A percentile compares a stretch with the other conserved stretches of the same genome.
These are phyloP conservation scores for Astraeus odoratus DNA, from an alignment of 768 basidiomycete species.

Conservation along the genomic window DNA sequence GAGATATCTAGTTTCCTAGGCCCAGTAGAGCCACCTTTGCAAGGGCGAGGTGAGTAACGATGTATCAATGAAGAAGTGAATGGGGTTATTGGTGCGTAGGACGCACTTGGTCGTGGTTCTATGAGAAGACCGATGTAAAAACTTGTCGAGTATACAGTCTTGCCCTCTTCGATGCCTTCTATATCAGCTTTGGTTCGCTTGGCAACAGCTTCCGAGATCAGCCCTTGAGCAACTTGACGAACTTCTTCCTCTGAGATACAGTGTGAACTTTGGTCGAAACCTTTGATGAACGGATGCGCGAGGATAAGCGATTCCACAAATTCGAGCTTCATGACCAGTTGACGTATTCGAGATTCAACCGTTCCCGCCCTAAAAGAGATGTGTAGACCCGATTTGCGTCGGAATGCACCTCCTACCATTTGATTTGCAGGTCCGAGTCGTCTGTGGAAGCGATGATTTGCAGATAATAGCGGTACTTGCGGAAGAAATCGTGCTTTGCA, in stretches of 20 bases:
- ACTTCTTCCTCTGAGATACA: slow-evolving; percentile 87
- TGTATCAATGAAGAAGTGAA: slow-evolving; percentile 7
- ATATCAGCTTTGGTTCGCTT: slow-evolving; percentile 75
- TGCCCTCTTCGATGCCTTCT: slow-evolving; percentile 66
- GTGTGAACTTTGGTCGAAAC: slow-evolving; percentile 82
- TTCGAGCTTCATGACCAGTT: slow-evolving; percentile 97
- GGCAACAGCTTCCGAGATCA: slow-evolving; percentile 64
- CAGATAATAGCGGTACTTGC: slow-evolving; percentile 92
- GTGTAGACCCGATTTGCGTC: slow-evolving; percentile 7
- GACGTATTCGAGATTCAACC: slow-evolving; percentile 95
- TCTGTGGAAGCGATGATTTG: slow-evolving; percentile 93
- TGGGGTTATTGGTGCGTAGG: slow-evolving; percentile 11
- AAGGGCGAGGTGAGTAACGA: slow-evolving; percentile 11
- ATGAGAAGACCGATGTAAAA: slow-evolving; percentile 96
- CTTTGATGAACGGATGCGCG: slow-evolving; percentile 93
- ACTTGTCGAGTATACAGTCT: slow-evolving; percentile 88
- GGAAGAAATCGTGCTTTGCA: slow-evolving; percentile 92
- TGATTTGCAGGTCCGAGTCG: slow-evolving; percentile 76
- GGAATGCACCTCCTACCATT: slow-evolving; percentile 60
- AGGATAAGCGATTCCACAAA: slow-evolving; percentile 86
- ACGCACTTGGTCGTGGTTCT: slow-evolving; percentile 83
- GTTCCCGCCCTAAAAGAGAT: slow-evolving; percentile 67
- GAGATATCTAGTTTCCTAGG: slow-evolving; percentile 90
- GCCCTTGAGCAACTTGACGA: slow-evolving; percentile 80
- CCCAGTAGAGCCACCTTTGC: slow-evolving; percentile 64